A percentile compares a stretch with the other conserved stretches of the same genome.
Conservation (phyloP, 169 alveolate genomes). For the Eimeria sp. region DNA sequence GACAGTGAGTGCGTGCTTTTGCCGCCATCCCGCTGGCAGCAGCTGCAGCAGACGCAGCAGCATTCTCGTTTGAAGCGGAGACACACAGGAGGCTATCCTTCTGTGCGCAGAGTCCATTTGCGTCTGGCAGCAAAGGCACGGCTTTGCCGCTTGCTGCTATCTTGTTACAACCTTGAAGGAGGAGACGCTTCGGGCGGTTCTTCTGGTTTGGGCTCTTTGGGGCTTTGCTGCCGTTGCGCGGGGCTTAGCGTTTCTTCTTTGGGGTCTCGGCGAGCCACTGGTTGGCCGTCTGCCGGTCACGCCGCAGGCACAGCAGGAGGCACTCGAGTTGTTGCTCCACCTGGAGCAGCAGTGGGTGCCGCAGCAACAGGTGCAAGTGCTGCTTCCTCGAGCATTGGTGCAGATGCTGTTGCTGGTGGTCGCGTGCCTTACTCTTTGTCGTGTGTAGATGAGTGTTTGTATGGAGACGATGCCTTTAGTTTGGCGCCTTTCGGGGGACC, state of each 20-base stretch:
- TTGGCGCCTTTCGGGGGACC: constrained; percentile 1
- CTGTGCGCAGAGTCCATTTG: neutral
- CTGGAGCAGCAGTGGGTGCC: neutral
- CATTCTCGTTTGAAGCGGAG: constrained; percentile 9
- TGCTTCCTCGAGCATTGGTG: neutral
- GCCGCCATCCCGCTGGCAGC: constrained; percentile 6
- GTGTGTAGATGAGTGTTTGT: neutral
- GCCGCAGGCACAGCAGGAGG: too few species aligned
- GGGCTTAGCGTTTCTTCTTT: neutral
- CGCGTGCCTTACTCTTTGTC: neutral
- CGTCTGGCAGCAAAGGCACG: neutral
- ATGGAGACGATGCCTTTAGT: neutral
- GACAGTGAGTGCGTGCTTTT: constrained; percentile 47
- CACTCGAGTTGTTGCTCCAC: too few species aligned
- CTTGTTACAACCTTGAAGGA: neutral
- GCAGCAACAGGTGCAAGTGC: neutral
- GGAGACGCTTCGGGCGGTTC: neutral
- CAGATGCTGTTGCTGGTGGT: constrained; percentile 40
- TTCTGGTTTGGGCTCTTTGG: neutral
- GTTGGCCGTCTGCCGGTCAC: too few species aligned
- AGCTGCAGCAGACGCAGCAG: constrained; percentile 9
- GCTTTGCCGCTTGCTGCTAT: constrained; percentile 11
- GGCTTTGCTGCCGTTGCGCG: constrained; percentile 10
- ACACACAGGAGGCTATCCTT: constrained; percentile 40
- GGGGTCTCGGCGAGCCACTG: neutral